A percentile compares a stretch with the other conserved stretches of the same genome.
Conservation (phyloP, 1,139 yeast species). For the Diutina siamensis region DNA sequence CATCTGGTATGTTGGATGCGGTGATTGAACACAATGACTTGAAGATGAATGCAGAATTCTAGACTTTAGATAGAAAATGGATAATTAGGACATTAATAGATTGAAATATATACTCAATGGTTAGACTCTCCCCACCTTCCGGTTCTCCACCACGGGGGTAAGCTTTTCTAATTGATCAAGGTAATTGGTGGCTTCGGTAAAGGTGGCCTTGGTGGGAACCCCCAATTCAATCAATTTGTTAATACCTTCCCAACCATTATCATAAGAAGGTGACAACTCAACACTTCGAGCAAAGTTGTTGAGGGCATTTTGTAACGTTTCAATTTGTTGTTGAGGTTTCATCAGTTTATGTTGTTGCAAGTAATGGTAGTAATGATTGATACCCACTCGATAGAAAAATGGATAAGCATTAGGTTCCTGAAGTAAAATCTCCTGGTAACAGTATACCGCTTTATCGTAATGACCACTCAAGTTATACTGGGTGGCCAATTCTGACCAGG, state of each 20-base stretch:
- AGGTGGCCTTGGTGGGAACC: not conserved
- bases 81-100: not conserved
- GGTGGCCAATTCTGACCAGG: constrained; percentile 70
- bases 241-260: constrained; percentile 72
- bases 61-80: not conserved
- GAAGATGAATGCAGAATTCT: constrained; percentile 4
- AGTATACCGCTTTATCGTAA: constrained; percentile 53
- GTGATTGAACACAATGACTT: constrained; percentile 15
- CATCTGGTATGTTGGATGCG: constrained; percentile 66
- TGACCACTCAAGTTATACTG: constrained; percentile 50
- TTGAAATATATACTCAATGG: not conserved
- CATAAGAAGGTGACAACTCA: constrained; percentile 60
- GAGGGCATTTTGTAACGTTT: constrained; percentile 25
- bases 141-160: not conserved
- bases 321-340: constrained; percentile 13
- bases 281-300: constrained; percentile 56
- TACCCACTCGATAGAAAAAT: constrained; percentile 52
- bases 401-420: constrained; percentile 65
- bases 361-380: constrained; percentile 14
- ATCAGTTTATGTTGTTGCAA: constrained; percentile 12
- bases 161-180: not conserved
- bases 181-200: not conserved
- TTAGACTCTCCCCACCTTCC: not conserved
- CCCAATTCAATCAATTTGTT: constrained; percentile 11
- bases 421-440: constrained; percentile 59